Evolutionary conservation across 2,329 filamentous ascomycete genomes (phyloP).

Genomic region (Geosmithia flava): DNA sequence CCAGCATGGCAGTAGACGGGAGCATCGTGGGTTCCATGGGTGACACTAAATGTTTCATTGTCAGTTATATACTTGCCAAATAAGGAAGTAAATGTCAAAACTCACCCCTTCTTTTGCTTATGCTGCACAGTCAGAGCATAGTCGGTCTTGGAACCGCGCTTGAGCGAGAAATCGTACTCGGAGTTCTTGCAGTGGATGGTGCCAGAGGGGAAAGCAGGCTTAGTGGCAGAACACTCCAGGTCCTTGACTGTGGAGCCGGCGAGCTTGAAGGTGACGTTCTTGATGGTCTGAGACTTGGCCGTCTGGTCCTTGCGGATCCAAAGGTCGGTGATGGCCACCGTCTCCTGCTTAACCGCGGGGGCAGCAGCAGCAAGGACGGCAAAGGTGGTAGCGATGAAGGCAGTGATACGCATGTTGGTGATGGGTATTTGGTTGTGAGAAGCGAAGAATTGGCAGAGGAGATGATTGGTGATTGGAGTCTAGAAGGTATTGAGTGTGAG

Average conservation of each 20-base stretch:
- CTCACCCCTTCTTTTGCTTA: background rate
- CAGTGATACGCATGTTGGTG: background rate
- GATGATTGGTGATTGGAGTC: no score
- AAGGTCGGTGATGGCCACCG: background rate
- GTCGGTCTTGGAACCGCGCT: background rate
- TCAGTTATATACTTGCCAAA: background rate
- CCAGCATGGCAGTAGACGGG: background rate
- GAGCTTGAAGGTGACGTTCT: background rate
- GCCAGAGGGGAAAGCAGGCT: background rate
- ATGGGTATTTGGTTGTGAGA: no score
- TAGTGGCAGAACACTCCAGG: conserved; percentile 1
- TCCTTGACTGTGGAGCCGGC: background rate
- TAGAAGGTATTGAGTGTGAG: no score
- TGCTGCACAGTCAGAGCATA: background rate
- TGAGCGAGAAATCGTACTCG: background rate
- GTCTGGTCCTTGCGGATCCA: background rate
- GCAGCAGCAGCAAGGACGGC: background rate
- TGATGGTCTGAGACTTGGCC: background rate
- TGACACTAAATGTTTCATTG: background rate
- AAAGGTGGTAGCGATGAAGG: background rate
- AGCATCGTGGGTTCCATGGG: background rate
- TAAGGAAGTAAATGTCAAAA: background rate
- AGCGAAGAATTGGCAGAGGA: no score
- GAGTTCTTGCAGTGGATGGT: background rate
- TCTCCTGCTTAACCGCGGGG: background rate